These are phyloP conservation scores for Citrullus amarus DNA, from an alignment of 306 rosid genomes.

Conservation along the genomic window DNA sequence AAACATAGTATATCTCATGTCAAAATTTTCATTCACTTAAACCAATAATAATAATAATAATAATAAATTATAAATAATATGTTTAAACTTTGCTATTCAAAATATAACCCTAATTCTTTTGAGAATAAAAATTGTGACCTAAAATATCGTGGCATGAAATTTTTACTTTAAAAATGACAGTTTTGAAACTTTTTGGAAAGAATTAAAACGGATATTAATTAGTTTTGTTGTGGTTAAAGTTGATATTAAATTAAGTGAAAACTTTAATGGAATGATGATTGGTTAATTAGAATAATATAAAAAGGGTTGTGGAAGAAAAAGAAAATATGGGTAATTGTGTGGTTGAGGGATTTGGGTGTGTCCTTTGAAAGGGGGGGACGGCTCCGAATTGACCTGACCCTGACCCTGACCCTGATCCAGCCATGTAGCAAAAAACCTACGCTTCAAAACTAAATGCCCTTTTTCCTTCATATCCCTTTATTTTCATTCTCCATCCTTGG, in stretches of 20 bases:
- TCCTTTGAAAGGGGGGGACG: constrained; percentile 2
- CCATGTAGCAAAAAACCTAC: neutral
- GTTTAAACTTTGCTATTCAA: too few species aligned
- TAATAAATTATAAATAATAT: too few species aligned
- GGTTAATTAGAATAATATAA: neutral
- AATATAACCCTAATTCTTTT: too few species aligned
- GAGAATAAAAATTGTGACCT: too few species aligned
- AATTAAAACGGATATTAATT: too few species aligned
- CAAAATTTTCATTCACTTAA: too few species aligned
- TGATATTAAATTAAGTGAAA: neutral
- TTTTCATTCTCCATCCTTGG: neutral
- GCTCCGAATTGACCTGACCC: constrained; percentile 8
- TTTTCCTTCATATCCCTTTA: neutral
- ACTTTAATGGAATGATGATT: neutral
- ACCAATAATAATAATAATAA: too few species aligned
- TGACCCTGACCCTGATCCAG: neutral
- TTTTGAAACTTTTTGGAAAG: too few species aligned
- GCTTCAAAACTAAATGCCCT: neutral
- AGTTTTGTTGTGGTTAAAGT: too few species aligned
- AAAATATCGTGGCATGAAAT: too few species aligned
- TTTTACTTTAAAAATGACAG: too few species aligned
- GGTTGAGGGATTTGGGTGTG: neutral
- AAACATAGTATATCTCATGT: too few species aligned
- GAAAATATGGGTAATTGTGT: neutral
- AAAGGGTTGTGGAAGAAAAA: neutral